phyloP scores from a whole-genome alignment of 2,329 filamentous ascomycete genomes.

The Colletotrichum sp. region DNA sequence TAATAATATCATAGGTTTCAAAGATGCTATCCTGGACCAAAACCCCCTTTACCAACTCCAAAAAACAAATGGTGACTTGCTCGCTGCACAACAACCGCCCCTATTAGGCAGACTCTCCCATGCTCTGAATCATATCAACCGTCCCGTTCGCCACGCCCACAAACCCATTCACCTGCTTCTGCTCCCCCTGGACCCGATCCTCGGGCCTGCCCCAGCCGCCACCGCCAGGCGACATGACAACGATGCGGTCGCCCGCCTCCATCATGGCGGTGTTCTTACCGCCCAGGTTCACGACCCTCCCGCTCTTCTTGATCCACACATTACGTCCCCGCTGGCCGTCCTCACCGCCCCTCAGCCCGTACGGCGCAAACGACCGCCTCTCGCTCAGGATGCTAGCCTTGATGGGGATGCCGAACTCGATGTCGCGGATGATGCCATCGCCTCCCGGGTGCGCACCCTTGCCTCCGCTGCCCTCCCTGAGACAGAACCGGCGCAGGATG shows the following conservation, averaged over 20 bases:
- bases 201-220: constrained; percentile 57
- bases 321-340: constrained; percentile 73
- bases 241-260: constrained; percentile 64
- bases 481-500: constrained; percentile 71
- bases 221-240: constrained; percentile 66
- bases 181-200: neutral
- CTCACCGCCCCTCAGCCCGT: constrained; percentile 73
- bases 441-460: constrained; percentile 67
- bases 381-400: constrained; percentile 75
- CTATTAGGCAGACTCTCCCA: constrained; percentile 10
- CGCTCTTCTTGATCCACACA: constrained; percentile 60
- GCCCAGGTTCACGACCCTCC: constrained; percentile 57
- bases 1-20: neutral
- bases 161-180: neutral
- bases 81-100: neutral
- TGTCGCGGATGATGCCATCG: constrained; percentile 72
- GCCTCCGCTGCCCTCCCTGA: constrained; percentile 69
- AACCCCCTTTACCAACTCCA: neutral
- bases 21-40: neutral
- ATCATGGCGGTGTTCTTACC: constrained; percentile 67
- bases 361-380: constrained; percentile 72
- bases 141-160: constrained; percentile 14
- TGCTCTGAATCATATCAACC: constrained; percentile 16
- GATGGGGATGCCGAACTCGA: constrained; percentile 73
- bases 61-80: neutral